Percentiles rank a stretch among this genome's conserved stretches.
phyloP scores from a whole-genome alignment of 2,329 filamentous ascomycete species.

The Verticillium isaacii region DNA sequence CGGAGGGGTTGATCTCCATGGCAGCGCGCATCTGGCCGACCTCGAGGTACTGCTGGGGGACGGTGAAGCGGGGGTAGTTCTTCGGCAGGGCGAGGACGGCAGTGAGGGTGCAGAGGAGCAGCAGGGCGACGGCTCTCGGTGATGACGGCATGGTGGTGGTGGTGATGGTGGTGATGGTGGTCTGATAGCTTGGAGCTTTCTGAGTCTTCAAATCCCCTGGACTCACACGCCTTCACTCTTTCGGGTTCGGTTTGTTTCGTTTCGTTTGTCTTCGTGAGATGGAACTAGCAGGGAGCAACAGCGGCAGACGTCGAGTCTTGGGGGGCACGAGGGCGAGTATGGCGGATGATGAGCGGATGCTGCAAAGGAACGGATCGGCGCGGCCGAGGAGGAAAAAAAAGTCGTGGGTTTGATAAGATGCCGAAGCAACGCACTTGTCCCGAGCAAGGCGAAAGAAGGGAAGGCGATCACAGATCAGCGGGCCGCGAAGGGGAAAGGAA shows the following conservation, averaged over 20 bases:
- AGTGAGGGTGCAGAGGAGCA: conserved; percentile 23
- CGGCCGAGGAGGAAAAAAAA: not conserved
- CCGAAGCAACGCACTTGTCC: not conserved
- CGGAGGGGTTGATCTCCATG: conserved; percentile 32
- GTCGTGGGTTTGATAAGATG: not conserved
- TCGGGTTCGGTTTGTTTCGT: conserved; percentile 2
- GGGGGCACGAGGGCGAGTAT: not conserved
- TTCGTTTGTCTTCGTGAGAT: not conserved
- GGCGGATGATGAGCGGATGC: not conserved
- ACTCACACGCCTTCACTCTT: not conserved
- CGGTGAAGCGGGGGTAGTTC: conserved; percentile 22
- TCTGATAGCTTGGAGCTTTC: not conserved
- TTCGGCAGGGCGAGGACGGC: conserved; percentile 26
- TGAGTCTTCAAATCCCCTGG: too few species aligned
- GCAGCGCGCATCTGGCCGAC: conserved; percentile 35
- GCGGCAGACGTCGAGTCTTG: not conserved
- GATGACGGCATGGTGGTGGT: conserved; percentile 12
- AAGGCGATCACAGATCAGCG: conserved; percentile 12
- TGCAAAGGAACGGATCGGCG: not conserved
- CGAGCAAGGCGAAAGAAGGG: conserved; percentile 5
- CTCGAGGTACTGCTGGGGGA: conserved; percentile 38
- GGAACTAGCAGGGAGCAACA: not conserved
- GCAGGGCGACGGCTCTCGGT: conserved; percentile 22
- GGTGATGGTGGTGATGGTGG: conserved; percentile 6
- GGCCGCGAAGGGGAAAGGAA: not conserved